Evolutionary conservation across 768 basidiomycete genomes (phyloP).

Genomic region (Mycena chlorophos): DNA sequence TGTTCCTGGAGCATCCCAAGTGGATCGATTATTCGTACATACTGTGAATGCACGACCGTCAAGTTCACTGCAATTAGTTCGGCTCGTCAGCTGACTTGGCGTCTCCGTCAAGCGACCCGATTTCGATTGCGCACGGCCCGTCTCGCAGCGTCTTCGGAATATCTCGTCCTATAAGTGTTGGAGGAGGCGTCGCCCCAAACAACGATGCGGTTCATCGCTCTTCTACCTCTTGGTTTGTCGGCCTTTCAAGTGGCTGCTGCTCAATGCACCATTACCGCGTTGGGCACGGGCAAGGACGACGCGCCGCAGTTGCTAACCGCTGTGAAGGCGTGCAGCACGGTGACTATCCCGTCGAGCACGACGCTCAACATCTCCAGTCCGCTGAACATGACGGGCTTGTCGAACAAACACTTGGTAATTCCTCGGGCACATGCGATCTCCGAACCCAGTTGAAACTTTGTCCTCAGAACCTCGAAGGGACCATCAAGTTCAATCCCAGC

Average conservation of each 20-base stretch:
- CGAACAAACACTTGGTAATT: constrained; percentile 49
- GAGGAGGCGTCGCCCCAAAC: background rate
- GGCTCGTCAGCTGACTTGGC: no score
- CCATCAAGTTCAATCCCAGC: constrained; percentile 49
- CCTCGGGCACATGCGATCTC: background rate
- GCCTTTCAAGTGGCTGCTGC: background rate
- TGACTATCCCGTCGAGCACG: constrained; percentile 44
- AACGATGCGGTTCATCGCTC: background rate
- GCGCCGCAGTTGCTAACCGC: constrained; percentile 48
- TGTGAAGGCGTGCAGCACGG: constrained; percentile 40
- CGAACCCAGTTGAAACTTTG: background rate
- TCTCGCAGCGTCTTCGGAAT: background rate
- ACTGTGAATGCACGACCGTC: constrained; percentile 27
- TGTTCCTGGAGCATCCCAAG: constrained; percentile 49
- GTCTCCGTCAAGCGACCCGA: background rate
- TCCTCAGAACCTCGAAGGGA: constrained; percentile 48
- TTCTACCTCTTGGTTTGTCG: constrained; percentile 2
- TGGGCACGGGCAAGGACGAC: constrained; percentile 48
- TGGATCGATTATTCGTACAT: constrained; percentile 60
- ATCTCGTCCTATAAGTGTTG: background rate
- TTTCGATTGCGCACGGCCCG: background rate
- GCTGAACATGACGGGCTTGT: constrained; percentile 54
- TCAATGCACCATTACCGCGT: constrained; percentile 43
- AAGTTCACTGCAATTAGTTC: background rate
- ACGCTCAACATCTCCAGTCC: constrained; percentile 53